Evolutionary conservation across 2,329 filamentous ascomycete genomes (phyloP), one percentile per base, ranked within the genome.

Genomic region (Elsinoe perseae): DNA sequence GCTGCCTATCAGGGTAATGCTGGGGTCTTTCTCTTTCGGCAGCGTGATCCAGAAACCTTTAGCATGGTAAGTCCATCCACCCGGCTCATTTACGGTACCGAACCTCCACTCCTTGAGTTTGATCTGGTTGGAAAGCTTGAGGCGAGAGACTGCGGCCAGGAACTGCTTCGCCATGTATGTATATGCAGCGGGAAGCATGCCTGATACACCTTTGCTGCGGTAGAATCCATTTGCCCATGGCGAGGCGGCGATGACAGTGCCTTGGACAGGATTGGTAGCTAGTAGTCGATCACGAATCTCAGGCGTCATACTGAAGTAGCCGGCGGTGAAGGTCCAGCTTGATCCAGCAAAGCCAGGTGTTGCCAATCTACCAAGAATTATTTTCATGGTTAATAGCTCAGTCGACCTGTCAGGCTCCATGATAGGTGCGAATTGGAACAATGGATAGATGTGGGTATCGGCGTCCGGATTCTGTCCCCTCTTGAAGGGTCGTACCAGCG

Each of bases 211-310:
- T 28, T 84, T 83, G 4, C 89, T 95, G 54, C 85, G 82, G 73
- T 89, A 98, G 71, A 98, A 98, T 5, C 93, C 93, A 70, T 98
- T 98, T 0, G 93, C 93, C 71, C 89, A 85, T 0, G 92, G 93
- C 0, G 89, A 90, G 1, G 93, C 93, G 0, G 93, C 96, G 56
- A 98, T 85, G 20, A 98, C 87, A 0, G 86, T 91, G 59, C 89
- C 93, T 40, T 77, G 78, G 1, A 73, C 71, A 0, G 85, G 86
- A 1, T 83, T 80, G 0, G 89, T 90, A 5, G 79, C 77, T 28
- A 98, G 82, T 0, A 98, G 77, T 0, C 95, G 80, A 36, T 84
- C 81, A 2, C 88, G 91, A 18, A 97, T 81, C 3, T 85, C 83
- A 0, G 90, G 86, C 5, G 90, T 90, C 56, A 95, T 95, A 74